Evolutionary conservation across 176 grass and related monocot species (phyloP), one percentile per base, ranked within the genome.

Genomic region (Aegilops longissima): DNA sequence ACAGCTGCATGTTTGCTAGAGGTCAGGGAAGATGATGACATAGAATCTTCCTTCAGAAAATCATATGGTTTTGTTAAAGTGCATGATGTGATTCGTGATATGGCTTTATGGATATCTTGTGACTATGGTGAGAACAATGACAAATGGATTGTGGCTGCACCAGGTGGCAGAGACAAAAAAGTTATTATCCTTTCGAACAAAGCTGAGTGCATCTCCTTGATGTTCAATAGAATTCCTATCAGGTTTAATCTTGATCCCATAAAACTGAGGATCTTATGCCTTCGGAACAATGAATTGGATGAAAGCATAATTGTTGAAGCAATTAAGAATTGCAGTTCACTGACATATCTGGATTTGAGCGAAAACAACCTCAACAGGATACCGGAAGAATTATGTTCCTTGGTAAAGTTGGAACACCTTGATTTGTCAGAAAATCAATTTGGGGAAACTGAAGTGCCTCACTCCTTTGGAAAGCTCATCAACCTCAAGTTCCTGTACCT

Each of bases 41-140:
- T n/a, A n/a, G n/a, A n/a, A 40, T 40, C 8, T 40, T 40, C 8
- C 38, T 40, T 40, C 0, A n/a, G 8, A 9, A 40, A 40, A 9
- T 2, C 38, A 40, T 0, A 40, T 40, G 38, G 8, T 40, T 40
- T 0, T 6, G 59, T 89, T 13, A 86, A 42, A 61, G 49, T 92
- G 51, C 90, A 92, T 44, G 82, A 89, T 69, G 29, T 89, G 8
- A 65, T 89, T 23, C 82, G 78, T 9, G 86, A 88, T 58, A 89
- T 89, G 90, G 54, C 83, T 9, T 16, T 86, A 44, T 92, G 90
- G 90, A 82, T 92, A 6, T 64, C 62, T n/a, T 13, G 76, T 51
- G 85, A 73, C 2, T 80, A 58, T 9, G 86, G 85, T 42, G 35
- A 45, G 38, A 73, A 69, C 1, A 80, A 78, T 5, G 77, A 59